A percentile compares a stretch with the other conserved stretches of the same genome.
These are phyloP conservation scores for Ophiostoma quercus DNA, from an alignment of 2,329 filamentous ascomycete genomes.

Conservation along the genomic window DNA sequence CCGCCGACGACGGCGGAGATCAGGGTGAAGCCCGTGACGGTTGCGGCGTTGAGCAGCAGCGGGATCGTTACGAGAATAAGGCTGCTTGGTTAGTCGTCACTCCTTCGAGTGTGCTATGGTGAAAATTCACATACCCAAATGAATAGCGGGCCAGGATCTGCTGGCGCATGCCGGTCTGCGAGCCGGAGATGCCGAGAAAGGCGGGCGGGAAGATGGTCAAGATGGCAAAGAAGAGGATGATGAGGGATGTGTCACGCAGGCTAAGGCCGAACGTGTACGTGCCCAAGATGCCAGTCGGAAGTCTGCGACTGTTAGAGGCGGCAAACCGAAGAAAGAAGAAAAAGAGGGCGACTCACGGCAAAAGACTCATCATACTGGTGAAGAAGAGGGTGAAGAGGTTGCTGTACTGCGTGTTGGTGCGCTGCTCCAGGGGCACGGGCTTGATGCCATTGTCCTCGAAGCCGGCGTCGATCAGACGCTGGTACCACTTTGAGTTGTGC, in stretches of 20 bases:
- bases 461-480: slow-evolving; percentile 41
- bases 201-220: slow-evolving; percentile 51
- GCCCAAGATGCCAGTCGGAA: slow-evolving; percentile 55
- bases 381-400: slow-evolving; percentile 59
- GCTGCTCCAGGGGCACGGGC: slow-evolving; percentile 50
- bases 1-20: slow-evolving; percentile 54
- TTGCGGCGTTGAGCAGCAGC: slow-evolving; percentile 51
- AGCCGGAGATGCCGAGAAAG: slow-evolving; percentile 51
- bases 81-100: slow-evolving; percentile 28
- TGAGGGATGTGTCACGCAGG: slow-evolving; percentile 50
- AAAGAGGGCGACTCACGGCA: slow-evolving; percentile 45
- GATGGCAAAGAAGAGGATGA: slow-evolving; percentile 56
- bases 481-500: slow-evolving; percentile 40
- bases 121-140: slow-evolving; percentile 42
- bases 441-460: slow-evolving; percentile 52
- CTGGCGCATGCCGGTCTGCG: slow-evolving; percentile 54
- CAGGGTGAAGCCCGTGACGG: slow-evolving; percentile 53
- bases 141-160: slow-evolving; percentile 57
- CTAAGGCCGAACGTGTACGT: slow-evolving; percentile 50
- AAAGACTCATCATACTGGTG: slow-evolving; percentile 50
- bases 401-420: slow-evolving; percentile 49
- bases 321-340: too few species aligned
- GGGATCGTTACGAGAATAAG: slow-evolving; percentile 48
- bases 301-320: slow-evolving; percentile 32
- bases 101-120: slow-evolving; percentile 17